Evolutionary conservation across 208 protist species (phyloP).

Genomic region (Borovskyia barvae): DNA sequence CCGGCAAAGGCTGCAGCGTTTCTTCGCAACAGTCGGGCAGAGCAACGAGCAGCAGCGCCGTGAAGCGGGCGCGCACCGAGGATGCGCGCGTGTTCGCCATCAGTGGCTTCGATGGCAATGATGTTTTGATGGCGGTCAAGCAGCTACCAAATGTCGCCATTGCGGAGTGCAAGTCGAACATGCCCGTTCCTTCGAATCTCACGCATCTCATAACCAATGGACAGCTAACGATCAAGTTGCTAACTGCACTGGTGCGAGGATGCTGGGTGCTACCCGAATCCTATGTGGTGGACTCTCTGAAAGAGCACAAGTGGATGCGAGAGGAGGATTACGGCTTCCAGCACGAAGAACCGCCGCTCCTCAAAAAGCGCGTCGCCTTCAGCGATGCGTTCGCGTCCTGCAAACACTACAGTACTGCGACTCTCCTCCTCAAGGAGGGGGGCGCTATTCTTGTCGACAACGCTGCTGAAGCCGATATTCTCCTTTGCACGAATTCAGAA

Average conservation of each 20-base stretch:
- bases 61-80: slow-evolving; percentile 68
- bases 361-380: slow-evolving; percentile 59
- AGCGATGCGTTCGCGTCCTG: slow-evolving; percentile 62
- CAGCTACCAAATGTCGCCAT: slow-evolving; percentile 73
- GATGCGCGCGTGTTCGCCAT: slow-evolving; percentile 82
- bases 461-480: slow-evolving; percentile 45
- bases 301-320: slow-evolving; percentile 47
- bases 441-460: slow-evolving; percentile 56
- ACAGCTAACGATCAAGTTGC: slow-evolving; percentile 84
- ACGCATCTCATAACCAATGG: slow-evolving; percentile 89
- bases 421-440: slow-evolving; percentile 65
- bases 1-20: slow-evolving; percentile 27
- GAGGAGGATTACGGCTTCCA: slow-evolving; percentile 84
- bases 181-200: slow-evolving; percentile 76
- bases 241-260: slow-evolving; percentile 78
- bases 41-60: slow-evolving; percentile 10
- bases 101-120: slow-evolving; percentile 78
- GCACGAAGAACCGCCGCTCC: slow-evolving; percentile 71
- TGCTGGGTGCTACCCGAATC: slow-evolving; percentile 84
- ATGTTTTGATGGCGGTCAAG: slow-evolving; percentile 54
- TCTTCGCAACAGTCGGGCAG: slow-evolving; percentile 30
- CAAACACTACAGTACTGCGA: slow-evolving; percentile 74
- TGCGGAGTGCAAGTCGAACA: slow-evolving; percentile 82
- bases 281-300: slow-evolving; percentile 72
- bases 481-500: slow-evolving; percentile 80